Base-by-base conservation (phyloP, 441 rosid species). In the Biscutella laevigata region DNA sequence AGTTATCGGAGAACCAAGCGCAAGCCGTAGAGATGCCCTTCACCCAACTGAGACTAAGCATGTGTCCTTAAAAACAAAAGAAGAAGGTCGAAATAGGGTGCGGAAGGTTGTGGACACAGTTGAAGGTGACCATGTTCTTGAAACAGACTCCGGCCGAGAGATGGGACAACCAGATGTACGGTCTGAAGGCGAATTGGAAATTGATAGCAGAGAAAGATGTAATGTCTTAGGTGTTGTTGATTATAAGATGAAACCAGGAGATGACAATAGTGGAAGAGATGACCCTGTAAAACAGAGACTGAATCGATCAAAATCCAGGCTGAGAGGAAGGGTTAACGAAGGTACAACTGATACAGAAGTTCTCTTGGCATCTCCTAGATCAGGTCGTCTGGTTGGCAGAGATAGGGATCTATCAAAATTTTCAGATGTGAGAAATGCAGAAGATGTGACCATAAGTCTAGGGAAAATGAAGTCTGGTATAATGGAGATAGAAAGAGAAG, bases 231-330 rank as follows among this genome's bases (percentile, higher is more conserved):
- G 77, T 44, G 42, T 39, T 39, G 64, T 59, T 50, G 91, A 80
- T 55, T 78, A 77, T 26, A 77, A 76, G 71, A 14, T 68, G 44
- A 86, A 77, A 74, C 53, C 58, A 43, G 86, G 77, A 35, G 92
- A 84, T 69, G 95, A 81, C 56, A 88, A 81, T 62, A 69, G 68
- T 71, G 82, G 75, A 36, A 85, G 80, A 78, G 99, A 86, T 69
- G 96, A 84, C 61, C 73, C 74, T 25, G 63, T 76, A 26, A 84
- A 79, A 60, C 90, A 82, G 44, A 86, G 74, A 76, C 45, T 57
- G 17, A 73, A 73, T 61, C 83, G 57, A 57, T 67, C 81, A 61
- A 86, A 83, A 77, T 72, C 77, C 8, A 83, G 77, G 74, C 90
- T 72, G 53, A 94, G 78, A 78, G 92, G 79, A 61, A 78, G 81